phyloP scores from a whole-genome alignment of 495 filamentous ascomycete species.

The Amniculicola lignicola region DNA sequence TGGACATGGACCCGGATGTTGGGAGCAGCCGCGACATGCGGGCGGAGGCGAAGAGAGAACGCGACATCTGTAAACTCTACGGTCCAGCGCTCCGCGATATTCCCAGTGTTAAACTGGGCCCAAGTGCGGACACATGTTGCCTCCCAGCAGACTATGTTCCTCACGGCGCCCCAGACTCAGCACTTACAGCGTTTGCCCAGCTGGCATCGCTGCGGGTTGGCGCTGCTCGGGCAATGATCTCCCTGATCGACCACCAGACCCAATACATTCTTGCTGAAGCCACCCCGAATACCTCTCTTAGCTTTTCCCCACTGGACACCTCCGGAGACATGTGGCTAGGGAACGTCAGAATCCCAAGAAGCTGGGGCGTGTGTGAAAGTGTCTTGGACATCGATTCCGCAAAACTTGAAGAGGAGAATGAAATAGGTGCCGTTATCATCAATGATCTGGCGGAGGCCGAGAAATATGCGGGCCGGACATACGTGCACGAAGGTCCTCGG shows the following conservation, averaged over 20 bases:
- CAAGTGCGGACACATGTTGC: too few relatives aligned
- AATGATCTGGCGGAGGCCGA: conserved; percentile 7
- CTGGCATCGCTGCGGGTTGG: too few relatives aligned
- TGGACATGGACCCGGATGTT: too few relatives aligned
- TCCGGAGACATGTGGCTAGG: conserved; percentile 17
- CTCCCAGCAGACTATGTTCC: too few relatives aligned
- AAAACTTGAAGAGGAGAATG: not conserved
- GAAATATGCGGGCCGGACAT: not conserved
- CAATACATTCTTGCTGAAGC: conserved; percentile 23
- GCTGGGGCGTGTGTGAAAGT: conserved; percentile 7
- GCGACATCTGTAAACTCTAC: too few relatives aligned
- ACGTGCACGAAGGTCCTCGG: conserved; percentile 9
- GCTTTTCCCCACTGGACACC: conserved; percentile 5
- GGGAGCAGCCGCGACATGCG: too few relatives aligned
- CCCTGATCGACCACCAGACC: conserved; percentile 19
- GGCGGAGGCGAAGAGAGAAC: too few relatives aligned
- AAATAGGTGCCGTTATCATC: conserved; percentile 14
- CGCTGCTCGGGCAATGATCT: too few relatives aligned
- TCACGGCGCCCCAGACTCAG: too few relatives aligned
- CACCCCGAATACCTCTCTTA: conserved; percentile 8
- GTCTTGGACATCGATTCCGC: conserved; percentile 10
- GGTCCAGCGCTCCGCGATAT: too few relatives aligned
- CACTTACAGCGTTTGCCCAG: too few relatives aligned
- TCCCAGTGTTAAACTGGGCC: too few relatives aligned
- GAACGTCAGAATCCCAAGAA: conserved; percentile 19